Evolutionary conservation across 1,139 yeast genomes (phyloP), one percentile per base, ranked within the genome.

Genomic region (Debaryomyces udenii): DNA sequence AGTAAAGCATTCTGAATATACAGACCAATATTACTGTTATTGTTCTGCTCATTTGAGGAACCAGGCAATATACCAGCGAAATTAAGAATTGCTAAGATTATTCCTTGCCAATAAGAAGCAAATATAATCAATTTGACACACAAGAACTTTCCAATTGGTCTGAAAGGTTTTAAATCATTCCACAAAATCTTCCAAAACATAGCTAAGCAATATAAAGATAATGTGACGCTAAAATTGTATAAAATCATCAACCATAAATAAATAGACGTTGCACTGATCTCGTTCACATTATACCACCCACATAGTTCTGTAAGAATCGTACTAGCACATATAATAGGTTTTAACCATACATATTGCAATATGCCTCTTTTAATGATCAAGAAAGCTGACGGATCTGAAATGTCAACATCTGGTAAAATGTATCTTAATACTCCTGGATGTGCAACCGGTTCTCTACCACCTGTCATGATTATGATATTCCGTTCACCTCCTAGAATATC

Each of bases 71-170:
- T 49, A 1, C 86, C 82, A 31, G 80, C 61, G 51, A 75, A 74
- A 48, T 76, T 81, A 30, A 88, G 56, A 1, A 86, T 59, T 0
- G 88, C 81, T 36, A 93, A 69, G 0, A 83, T 53, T 18, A 91
- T 74, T 0, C 96, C 93, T 60, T 93, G 99, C 99, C 99, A 93
- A 61, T 90, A 93, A 13, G 96, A 87, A 27, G 96, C 97, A 71
- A 93, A 93, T 42, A 94, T 91, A 43, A 93, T 88, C 49, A 90
- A 74, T 60, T 93, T 93, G 40, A 93, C 96, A 66, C 97, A 90
- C 34, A 94, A 62, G 59, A 93, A 93, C 62, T 94, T 94, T 7
- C 96, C 91, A 72, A 93, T 82, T 2, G 98, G 98, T 40, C 87
- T 77, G 65, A 85, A 91, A 0, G 87, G 90, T 41, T 71, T 74